Percentiles rank a stretch among this genome's conserved stretches.
These are phyloP conservation scores for Fragaria nilgerrensis DNA, from an alignment of 306 rosid genomes.

Conservation along the genomic window DNA sequence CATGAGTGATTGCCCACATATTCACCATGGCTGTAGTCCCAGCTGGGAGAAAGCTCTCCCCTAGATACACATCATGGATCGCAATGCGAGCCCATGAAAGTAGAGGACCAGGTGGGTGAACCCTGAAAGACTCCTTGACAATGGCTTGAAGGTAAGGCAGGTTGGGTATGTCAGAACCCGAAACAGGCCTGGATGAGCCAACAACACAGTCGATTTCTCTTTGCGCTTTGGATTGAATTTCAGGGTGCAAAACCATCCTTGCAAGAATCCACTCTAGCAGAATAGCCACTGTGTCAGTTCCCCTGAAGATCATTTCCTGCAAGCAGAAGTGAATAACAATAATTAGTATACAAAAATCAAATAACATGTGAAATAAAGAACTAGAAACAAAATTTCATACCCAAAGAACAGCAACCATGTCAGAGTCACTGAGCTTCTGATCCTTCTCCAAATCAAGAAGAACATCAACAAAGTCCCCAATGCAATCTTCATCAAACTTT, in stretches of 20 bases:
- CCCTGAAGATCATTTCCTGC: slow-evolving; percentile 53
- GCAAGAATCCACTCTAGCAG: slow-evolving; percentile 46
- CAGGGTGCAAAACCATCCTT: slow-evolving; percentile 38
- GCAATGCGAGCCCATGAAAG: slow-evolving; percentile 53
- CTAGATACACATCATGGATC: slow-evolving; percentile 27
- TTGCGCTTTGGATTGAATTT: slow-evolving; percentile 35
- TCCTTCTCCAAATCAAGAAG: slow-evolving; percentile 32
- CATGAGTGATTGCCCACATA: slow-evolving; percentile 53
- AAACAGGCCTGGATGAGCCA: slow-evolving; percentile 5
- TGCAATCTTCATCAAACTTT: background rate
- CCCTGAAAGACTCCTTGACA: slow-evolving; percentile 42
- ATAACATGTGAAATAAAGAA: background rate
- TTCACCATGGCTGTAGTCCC: slow-evolving; percentile 51
- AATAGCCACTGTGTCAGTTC: slow-evolving; percentile 46
- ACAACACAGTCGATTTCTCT: slow-evolving; percentile 31
- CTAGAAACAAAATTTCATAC: background rate
- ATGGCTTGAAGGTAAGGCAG: slow-evolving; percentile 41
- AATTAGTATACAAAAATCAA: background rate
- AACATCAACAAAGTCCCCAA: slow-evolving; percentile 40
- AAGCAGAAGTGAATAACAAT: background rate
- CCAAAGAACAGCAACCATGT: slow-evolving; percentile 47
- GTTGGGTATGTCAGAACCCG: slow-evolving; percentile 31
- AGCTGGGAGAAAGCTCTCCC: slow-evolving; percentile 29
- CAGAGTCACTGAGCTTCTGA: slow-evolving; percentile 33
- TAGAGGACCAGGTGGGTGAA: slow-evolving; percentile 50